These are phyloP conservation scores for Mycena filopes DNA, from an alignment of 768 basidiomycete genomes.

Conservation along the genomic window DNA sequence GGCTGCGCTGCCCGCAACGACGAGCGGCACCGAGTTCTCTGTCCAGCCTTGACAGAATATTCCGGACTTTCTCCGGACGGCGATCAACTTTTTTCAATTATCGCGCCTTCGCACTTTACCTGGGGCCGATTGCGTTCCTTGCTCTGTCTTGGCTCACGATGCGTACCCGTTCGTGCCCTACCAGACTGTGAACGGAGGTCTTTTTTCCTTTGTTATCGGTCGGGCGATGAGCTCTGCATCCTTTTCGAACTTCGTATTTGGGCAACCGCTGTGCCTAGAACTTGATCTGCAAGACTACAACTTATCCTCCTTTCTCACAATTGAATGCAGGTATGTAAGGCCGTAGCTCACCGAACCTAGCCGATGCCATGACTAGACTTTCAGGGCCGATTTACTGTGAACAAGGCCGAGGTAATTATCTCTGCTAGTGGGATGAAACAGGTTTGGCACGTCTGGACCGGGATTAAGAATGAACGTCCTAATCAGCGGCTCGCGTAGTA, in stretches of 20 bases:
- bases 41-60: neutral
- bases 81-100: neutral
- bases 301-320: neutral
- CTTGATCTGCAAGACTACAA: neutral
- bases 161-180: too few species aligned
- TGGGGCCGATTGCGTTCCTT: too few species aligned
- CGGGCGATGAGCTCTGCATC: too few species aligned
- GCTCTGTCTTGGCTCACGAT: too few species aligned
- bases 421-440: conserved; percentile 16
- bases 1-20: too few species aligned
- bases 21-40: neutral
- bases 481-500: too few species aligned
- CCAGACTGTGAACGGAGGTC: too few species aligned
- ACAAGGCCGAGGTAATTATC: conserved; percentile 15
- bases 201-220: too few species aligned
- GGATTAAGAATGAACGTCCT: too few species aligned
- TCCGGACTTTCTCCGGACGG: neutral
- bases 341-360: conserved; percentile 3
- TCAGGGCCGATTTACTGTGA: conserved; percentile 7
- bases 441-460: too few species aligned
- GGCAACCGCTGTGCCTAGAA: too few species aligned
- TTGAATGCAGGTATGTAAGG: neutral
- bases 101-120: neutral
- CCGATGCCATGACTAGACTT: conserved; percentile 19
- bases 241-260: too few species aligned